Conservation (phyloP, 2,329 filamentous ascomycete genomes). For the Nemania sp. region DNA sequence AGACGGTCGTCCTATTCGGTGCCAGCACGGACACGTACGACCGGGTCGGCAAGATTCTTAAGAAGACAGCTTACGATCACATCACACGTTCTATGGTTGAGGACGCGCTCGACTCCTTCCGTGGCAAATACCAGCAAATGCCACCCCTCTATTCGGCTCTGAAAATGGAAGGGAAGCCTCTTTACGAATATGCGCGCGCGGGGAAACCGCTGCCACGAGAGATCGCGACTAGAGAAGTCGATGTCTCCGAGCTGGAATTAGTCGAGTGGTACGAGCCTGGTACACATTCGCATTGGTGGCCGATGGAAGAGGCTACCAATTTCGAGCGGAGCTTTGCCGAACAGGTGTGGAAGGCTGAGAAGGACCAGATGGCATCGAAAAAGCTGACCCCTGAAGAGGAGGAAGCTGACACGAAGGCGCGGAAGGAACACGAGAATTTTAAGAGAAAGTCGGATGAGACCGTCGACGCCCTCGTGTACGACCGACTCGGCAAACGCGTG, state of each 20-base stretch:
- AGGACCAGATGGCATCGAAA: constrained; percentile 54
- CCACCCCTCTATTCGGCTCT: constrained; percentile 92
- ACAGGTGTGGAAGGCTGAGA: constrained; percentile 67
- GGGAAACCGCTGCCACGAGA: constrained; percentile 84
- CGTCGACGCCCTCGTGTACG: constrained; percentile 59
- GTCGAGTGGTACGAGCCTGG: constrained; percentile 85
- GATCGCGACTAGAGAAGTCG: constrained; percentile 78
- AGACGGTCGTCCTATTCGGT: constrained; percentile 86
- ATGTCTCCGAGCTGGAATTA: constrained; percentile 76
- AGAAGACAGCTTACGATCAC: constrained; percentile 74
- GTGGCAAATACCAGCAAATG: constrained; percentile 83
- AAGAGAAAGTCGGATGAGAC: constrained; percentile 62
- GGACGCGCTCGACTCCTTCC: constrained; percentile 72
- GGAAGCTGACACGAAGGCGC: constrained; percentile 57
- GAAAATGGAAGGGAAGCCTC: constrained; percentile 88
- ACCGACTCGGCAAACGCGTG: constrained; percentile 48
- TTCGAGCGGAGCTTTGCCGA: constrained; percentile 78
- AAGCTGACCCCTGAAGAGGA: constrained; percentile 58
- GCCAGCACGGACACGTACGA: constrained; percentile 94
- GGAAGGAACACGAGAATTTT: constrained; percentile 58
- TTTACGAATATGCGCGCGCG: constrained; percentile 94
- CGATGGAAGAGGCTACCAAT: constrained; percentile 73
- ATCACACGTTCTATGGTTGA: constrained; percentile 80
- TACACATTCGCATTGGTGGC: constrained; percentile 77
- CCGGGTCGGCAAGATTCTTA: constrained; percentile 78